These are phyloP conservation scores for Simplicillium sp. DNA, from an alignment of 2,329 filamentous ascomycete genomes.

Conservation along the genomic window DNA sequence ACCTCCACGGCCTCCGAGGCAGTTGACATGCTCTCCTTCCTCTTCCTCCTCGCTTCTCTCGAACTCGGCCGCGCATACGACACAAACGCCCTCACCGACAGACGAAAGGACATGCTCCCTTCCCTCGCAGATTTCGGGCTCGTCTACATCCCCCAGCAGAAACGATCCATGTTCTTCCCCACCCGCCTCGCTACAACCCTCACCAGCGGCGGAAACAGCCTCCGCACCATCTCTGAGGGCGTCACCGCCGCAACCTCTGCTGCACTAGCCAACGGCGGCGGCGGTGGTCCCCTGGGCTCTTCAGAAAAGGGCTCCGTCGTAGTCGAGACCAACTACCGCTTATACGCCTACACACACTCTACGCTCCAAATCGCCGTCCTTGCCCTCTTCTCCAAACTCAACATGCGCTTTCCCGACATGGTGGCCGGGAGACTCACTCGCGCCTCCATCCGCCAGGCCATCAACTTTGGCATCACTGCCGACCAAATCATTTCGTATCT, in stretches of 20 bases:
- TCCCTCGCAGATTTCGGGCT: constrained; percentile 89
- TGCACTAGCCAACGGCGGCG: constrained; percentile 24
- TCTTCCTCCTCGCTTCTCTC: constrained; percentile 89
- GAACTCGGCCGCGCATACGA: constrained; percentile 89
- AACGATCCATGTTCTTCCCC: constrained; percentile 65
- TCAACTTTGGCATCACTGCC: constrained; percentile 82
- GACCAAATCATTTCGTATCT: constrained; percentile 95
- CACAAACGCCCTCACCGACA: constrained; percentile 70
- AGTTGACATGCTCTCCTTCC: constrained; percentile 89
- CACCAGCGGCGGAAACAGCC: constrained; percentile 67
- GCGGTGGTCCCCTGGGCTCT: constrained; percentile 21
- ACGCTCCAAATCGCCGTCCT: constrained; percentile 92
- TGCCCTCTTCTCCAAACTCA: constrained; percentile 77
- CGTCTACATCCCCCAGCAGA: constrained; percentile 59
- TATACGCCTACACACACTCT: constrained; percentile 94
- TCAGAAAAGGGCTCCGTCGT: constrained; percentile 73
- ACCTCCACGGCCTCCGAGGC: constrained; percentile 62
- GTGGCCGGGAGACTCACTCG: constrained; percentile 83
- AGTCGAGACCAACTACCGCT: constrained; percentile 92
- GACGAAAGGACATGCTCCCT: constrained; percentile 80
- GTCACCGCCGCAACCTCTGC: constrained; percentile 54
- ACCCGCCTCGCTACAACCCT: constrained; percentile 91
- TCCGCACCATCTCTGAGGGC: constrained; percentile 60
- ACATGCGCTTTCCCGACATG: constrained; percentile 88
- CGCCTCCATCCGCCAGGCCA: constrained; percentile 77